Percentiles rank a stretch among this genome's conserved stretches.
Conservation (phyloP, 768 basidiomycete species). For the Phaffia tasmanica region DNA sequence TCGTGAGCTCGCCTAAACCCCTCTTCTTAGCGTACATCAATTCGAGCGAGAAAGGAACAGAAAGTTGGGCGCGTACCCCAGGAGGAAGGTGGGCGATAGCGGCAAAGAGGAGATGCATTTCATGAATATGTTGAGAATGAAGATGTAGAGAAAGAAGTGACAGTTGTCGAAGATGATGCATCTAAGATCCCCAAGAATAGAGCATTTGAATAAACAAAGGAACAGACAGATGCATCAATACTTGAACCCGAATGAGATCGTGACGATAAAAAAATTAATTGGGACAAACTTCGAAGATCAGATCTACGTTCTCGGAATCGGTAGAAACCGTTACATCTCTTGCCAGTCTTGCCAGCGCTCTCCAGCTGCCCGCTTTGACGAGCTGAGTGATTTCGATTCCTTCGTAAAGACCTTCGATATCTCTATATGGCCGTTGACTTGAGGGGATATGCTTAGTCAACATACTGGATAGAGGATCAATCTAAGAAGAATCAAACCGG, state of each 20-base stretch:
- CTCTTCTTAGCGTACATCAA: constrained; percentile 20
- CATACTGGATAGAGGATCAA: constrained; percentile 9
- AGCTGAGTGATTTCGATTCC: constrained; percentile 14
- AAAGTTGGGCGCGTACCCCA: neutral
- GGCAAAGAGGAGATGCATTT: constrained; percentile 15
- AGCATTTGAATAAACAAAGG: neutral
- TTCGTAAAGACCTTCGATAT: neutral
- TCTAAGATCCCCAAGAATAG: neutral
- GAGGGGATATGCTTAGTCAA: constrained; percentile 10
- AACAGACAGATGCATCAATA: neutral
- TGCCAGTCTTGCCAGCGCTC: constrained; percentile 16
- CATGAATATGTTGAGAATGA: constrained; percentile 17
- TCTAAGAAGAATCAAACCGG: neutral
- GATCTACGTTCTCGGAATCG: constrained; percentile 12
- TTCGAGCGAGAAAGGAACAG: constrained; percentile 20
- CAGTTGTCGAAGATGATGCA: constrained; percentile 18
- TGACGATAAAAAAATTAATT: neutral
- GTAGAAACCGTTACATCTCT: constrained; percentile 11
- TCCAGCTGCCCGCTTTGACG: constrained; percentile 12
- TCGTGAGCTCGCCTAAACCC: constrained; percentile 18
- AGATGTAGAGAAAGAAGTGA: constrained; percentile 20
- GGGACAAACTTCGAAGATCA: constrained; percentile 16
- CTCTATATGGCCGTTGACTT: constrained; percentile 6
- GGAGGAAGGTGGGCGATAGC: constrained; percentile 5
- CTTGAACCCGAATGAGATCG: neutral